Evolutionary conservation across 192 early-diverging fungal species (phyloP).

Genomic region (Podila epigama): DNA sequence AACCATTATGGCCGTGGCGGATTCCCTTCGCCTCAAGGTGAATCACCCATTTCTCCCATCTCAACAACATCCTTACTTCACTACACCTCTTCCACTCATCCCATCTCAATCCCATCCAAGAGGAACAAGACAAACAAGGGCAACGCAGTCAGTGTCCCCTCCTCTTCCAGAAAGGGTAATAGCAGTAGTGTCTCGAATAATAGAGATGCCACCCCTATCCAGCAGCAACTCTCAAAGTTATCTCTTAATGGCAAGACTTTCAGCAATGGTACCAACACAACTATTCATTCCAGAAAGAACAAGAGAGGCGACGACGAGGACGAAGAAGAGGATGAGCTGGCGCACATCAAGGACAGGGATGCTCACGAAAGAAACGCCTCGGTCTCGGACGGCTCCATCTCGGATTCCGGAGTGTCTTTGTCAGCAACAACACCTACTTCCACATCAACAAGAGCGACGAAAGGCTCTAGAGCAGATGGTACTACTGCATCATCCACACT

Average conservation of each 20-base stretch:
- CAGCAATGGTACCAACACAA: not conserved
- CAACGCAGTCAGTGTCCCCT: not conserved
- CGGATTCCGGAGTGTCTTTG: not conserved
- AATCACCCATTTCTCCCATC: not conserved
- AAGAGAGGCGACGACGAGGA: conserved; percentile 24
- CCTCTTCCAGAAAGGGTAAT: not conserved
- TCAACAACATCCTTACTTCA: not conserved
- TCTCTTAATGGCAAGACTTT: conserved; percentile 10
- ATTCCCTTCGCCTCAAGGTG: conserved; percentile 1
- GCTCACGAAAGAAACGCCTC: conserved; percentile 8
- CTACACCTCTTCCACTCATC: not conserved
- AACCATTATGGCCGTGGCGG: conserved; percentile 8
- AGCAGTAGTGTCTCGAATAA: not conserved
- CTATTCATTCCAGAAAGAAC: conserved; percentile 20
- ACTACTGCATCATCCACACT: conserved; percentile 1
- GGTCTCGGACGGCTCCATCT: conserved; percentile 23
- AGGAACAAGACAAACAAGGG: conserved; percentile 40
- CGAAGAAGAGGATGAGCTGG: not conserved
- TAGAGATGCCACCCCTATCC: conserved; percentile 28
- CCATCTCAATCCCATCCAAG: conserved; percentile 29
- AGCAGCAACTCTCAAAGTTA: conserved; percentile 41
- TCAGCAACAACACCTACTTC: not conserved
- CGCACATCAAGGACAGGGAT: not conserved
- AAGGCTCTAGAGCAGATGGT: no score
- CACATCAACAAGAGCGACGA: conserved; percentile 3